Evolutionary conservation across 2,329 filamentous ascomycete species (phyloP).

Genomic region (Fusarium subtropicale): DNA sequence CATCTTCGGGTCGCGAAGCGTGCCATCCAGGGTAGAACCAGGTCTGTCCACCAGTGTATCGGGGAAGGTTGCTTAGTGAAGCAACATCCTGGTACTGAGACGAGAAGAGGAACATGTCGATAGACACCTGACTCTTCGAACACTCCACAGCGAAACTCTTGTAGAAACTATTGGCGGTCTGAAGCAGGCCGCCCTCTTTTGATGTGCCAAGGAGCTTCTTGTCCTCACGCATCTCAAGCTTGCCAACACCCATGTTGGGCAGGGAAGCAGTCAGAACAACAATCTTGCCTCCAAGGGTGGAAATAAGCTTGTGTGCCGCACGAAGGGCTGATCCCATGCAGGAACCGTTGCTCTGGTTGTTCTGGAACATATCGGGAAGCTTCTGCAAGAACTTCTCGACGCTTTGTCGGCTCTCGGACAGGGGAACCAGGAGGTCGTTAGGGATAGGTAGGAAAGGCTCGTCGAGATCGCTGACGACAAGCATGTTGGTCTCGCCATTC

Average conservation of each 20-base stretch:
- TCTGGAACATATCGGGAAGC: constrained; percentile 96
- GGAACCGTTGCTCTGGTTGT: constrained; percentile 88
- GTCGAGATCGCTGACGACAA: constrained; percentile 93
- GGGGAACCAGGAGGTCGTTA: constrained; percentile 87
- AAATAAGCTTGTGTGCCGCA: constrained; percentile 95
- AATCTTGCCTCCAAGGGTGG: constrained; percentile 93
- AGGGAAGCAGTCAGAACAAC: constrained; percentile 90
- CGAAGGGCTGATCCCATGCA: constrained; percentile 94
- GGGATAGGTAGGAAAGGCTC: constrained; percentile 97
- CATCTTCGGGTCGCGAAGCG: constrained; percentile 90
- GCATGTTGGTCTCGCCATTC: constrained; percentile 85
- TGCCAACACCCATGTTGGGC: constrained; percentile 89
- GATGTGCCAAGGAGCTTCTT: constrained; percentile 95
- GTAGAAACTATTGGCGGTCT: constrained; percentile 96
- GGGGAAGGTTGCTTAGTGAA: constrained; percentile 91
- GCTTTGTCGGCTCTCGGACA: constrained; percentile 89
- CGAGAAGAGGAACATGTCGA: constrained; percentile 98
- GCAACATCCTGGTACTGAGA: constrained; percentile 98
- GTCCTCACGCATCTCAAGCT: constrained; percentile 93
- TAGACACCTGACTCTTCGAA: constrained; percentile 97
- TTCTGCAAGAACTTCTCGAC: constrained; percentile 92
- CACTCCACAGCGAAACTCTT: constrained; percentile 99
- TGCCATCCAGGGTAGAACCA: constrained; percentile 99
- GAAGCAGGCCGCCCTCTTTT: constrained; percentile 87
- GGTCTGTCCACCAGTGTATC: constrained; percentile 97